phyloP scores from a whole-genome alignment of 1,139 yeast genomes.

The Kodamaea anthophila region DNA sequence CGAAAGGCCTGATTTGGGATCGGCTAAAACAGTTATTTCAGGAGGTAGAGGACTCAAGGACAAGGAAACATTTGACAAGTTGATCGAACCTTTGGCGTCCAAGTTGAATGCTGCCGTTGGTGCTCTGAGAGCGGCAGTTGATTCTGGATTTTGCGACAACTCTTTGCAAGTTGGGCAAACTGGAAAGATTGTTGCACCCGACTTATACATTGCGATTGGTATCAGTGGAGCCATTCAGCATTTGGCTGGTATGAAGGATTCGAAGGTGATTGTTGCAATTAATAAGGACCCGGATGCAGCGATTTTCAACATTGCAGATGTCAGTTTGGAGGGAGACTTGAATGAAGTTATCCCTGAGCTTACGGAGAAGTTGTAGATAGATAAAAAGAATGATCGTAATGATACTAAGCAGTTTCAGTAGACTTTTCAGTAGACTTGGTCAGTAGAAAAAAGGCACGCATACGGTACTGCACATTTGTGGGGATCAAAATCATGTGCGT shows the following conservation, averaged over 20 bases:
- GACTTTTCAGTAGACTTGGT: neutral
- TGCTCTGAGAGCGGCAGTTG: conserved; percentile 98
- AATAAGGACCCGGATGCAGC: conserved; percentile 95
- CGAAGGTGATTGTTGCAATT: conserved; percentile 88
- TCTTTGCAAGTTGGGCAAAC: conserved; percentile 98
- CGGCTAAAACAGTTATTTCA: conserved; percentile 75
- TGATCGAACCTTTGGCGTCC: conserved; percentile 80
- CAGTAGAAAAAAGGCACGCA: neutral
- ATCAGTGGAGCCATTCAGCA: conserved; percentile 97
- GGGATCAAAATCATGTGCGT: conserved; percentile 5
- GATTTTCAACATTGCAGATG: conserved; percentile 84
- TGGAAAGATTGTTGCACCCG: conserved; percentile 97
- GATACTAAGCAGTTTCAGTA: too few species aligned
- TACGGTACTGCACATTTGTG: conserved; percentile 1
- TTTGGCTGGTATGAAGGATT: conserved; percentile 96
- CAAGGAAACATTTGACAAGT: conserved; percentile 76
- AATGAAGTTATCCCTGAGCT: conserved; percentile 83
- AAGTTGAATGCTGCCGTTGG: conserved; percentile 90
- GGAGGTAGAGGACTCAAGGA: conserved; percentile 95
- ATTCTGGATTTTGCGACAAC: conserved; percentile 91
- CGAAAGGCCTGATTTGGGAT: conserved; percentile 86
- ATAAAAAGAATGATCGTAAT: too few species aligned
- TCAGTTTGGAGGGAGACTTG: conserved; percentile 85
- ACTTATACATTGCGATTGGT: conserved; percentile 87
- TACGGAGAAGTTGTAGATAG: conserved; percentile 64